Percentiles rank a stretch among this genome's conserved stretches.
Conservation (phyloP, 257 asterid genomes). For the Solanum appendiculatum region DNA sequence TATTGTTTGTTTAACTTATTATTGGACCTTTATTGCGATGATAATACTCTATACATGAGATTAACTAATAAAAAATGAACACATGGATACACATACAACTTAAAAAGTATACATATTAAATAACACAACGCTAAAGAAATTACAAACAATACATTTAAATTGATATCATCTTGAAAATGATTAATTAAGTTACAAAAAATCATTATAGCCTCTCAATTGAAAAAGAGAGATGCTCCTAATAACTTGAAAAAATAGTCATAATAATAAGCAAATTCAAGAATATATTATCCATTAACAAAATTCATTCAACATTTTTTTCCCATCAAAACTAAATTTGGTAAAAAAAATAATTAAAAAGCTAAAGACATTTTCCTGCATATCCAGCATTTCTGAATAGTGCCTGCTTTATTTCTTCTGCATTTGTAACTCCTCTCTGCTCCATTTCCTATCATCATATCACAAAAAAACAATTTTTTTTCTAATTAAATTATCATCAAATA, state of each 20-base stretch:
- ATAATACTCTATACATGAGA: no score
- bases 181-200: background rate
- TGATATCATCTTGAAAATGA: background rate
- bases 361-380: constrained; percentile 39
- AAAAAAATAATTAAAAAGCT: no score
- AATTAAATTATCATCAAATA: background rate
- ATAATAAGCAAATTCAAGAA: background rate
- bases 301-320: background rate
- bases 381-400: constrained; percentile 44
- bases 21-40: no score
- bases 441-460: constrained; percentile 20
- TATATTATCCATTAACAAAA: background rate
- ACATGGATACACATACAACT: background rate
- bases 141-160: background rate
- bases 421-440: constrained; percentile 19
- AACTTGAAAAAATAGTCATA: background rate
- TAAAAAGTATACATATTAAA: background rate
- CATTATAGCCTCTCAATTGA: background rate
- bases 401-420: constrained; percentile 35
- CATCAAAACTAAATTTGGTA: background rate
- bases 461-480: background rate
- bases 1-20: no score
- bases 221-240: background rate
- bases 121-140: no score
- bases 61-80: no score